Base-by-base conservation (phyloP, 345 rosid genomes). In the Microcos paniculata region DNA sequence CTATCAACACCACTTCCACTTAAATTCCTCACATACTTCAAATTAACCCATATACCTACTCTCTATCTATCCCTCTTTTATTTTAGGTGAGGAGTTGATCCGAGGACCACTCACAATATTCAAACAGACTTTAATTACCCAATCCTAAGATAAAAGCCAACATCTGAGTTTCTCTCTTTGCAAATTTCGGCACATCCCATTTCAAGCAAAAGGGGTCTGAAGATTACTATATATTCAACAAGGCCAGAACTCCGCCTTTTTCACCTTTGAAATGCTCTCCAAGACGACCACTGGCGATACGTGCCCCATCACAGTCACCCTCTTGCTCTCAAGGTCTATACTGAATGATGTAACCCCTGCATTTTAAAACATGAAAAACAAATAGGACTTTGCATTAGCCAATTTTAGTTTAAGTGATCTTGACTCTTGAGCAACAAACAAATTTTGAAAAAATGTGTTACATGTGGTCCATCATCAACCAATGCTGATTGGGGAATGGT, bases 281-380 rank as follows among this genome's bases (percentile, higher is more conserved):
- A 94, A 81, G 15, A 94, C 91, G 45, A 65, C 85, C 40, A 62
- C 79, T 3, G 97, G 96, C 5, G 98, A 89, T 52, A 94, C 85
- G 46, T 87, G 86, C 62, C 98, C 98, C 88, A 89, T 89, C 82
- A 94, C 96, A 0, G 94, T 93, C 80, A 93, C 98, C 84, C 83
- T 88, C 87, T 91, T 87, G 55, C 85, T 80, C 87, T 90, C 97
- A n/a, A 94, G 77, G 73, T 94, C 98, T 76, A 90, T 86, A 65
- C 90, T 90, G 86, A 74, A 94, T 63, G 98, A 91, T 66, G 90
- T 91, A 53, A 94, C 98, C 45, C 97, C 98, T 91, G 83, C n/a
- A 15, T 14, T 11, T 57, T 24, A 4, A 16, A 4, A 10, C 12
- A 31, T 2, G 11, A 2, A 56, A 56, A 58, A 1, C 6, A 35